Evolutionary conservation across 2,329 filamentous ascomycete genomes (phyloP).

Genomic region (Penicillium expansum): DNA sequence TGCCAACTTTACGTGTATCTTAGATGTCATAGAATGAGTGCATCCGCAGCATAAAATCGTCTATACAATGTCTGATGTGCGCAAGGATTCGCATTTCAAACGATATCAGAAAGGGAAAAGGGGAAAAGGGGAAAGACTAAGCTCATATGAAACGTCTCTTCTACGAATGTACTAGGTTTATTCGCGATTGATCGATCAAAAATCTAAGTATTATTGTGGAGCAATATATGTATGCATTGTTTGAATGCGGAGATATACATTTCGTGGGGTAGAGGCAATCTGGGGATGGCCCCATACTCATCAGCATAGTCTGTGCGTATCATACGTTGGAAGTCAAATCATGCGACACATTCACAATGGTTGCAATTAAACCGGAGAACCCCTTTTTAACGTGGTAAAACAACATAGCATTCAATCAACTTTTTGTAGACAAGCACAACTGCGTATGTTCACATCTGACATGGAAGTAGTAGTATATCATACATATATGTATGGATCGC

Average conservation of each 20-base stretch:
- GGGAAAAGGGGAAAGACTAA: not conserved
- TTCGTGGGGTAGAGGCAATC: not conserved
- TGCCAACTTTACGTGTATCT: not conserved
- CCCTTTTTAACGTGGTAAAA: too few species aligned
- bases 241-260: not conserved
- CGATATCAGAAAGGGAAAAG: not conserved
- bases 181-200: not conserved
- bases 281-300: not conserved
- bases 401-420: not conserved
- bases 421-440: not conserved
- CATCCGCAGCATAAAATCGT: not conserved
- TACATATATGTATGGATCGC: not conserved
- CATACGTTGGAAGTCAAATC: not conserved
- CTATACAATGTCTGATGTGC: too few species aligned
- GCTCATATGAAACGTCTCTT: not conserved
- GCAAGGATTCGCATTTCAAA: too few species aligned
- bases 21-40: not conserved
- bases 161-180: too few species aligned
- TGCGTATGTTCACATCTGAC: not conserved
- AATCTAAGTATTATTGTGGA: not conserved
- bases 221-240: not conserved
- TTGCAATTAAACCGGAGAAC: not conserved
- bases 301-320: not conserved
- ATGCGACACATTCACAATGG: not conserved
- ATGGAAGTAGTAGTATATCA: not conserved